A percentile compares a stretch with the other conserved stretches of the same genome.
Evolutionary conservation across 225 moss, liverwort and hornwort species (phyloP).

Genomic region (Polytrichum commune): DNA sequence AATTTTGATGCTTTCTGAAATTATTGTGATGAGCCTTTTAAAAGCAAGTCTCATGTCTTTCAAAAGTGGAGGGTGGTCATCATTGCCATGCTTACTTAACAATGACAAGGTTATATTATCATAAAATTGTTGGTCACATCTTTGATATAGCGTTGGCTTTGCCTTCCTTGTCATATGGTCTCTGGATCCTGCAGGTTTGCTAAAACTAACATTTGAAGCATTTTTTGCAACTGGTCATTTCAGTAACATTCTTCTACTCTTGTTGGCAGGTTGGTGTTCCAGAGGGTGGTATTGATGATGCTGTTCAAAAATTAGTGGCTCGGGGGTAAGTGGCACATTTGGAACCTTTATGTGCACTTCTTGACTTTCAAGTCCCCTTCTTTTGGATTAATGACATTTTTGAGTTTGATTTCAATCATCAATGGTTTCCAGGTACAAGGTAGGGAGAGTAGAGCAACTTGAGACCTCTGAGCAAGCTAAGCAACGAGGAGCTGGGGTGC

Average conservation of each 20-base stretch:
- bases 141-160: no score
- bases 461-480: constrained; percentile 89
- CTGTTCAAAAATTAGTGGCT: constrained; percentile 79
- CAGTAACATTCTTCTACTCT: neutral
- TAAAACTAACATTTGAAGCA: neutral
- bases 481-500: constrained; percentile 59
- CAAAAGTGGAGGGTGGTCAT: neutral
- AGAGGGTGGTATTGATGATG: constrained; percentile 84
- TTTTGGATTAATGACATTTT: no score
- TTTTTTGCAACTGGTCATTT: neutral
- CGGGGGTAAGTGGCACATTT: constrained; percentile 52
- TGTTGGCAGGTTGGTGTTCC: constrained; percentile 82
- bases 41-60: no score
- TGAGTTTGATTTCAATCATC: neutral
- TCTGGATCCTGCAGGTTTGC: neutral
- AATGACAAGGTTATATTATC: no score
- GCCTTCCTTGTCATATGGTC: no score
- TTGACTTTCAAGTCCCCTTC: no score
- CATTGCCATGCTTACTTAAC: neutral
- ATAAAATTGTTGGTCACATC: no score
- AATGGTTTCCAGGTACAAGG: constrained; percentile 62
- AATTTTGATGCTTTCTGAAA: no score
- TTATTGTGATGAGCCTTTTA: no score
- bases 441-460: constrained; percentile 86
- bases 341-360: no score